phyloP scores from a whole-genome alignment of 108 stramenopile genomes.

The Skeletonema tropicum region DNA sequence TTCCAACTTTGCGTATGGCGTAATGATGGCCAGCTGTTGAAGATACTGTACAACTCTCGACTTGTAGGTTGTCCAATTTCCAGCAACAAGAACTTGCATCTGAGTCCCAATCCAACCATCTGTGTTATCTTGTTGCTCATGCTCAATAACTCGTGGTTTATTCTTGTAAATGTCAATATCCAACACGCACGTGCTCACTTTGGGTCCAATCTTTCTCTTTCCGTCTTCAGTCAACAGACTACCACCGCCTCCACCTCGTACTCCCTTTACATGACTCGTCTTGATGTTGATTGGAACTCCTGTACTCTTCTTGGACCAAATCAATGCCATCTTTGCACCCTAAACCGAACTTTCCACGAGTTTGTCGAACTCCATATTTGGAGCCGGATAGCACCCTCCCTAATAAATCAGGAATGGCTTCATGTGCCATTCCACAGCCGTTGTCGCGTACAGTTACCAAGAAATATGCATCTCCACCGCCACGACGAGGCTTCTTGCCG shows the following conservation, averaged over 20 bases:
- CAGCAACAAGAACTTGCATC: conserved; percentile 86
- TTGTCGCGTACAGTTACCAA: conserved; percentile 88
- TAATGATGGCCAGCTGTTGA: conserved; percentile 96
- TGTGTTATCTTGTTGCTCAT: conserved; percentile 70
- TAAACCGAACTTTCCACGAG: conserved; percentile 97
- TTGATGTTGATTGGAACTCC: conserved; percentile 88
- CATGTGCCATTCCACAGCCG: conserved; percentile 96
- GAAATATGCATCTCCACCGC: conserved; percentile 78
- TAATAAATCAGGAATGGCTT: conserved; percentile 89
- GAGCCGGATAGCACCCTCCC: conserved; percentile 92
- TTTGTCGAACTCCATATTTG: conserved; percentile 96
- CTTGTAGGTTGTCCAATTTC: conserved; percentile 93
- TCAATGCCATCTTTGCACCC: conserved; percentile 98
- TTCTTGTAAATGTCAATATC: conserved; percentile 97
- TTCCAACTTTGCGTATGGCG: conserved; percentile 89
- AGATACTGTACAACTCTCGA: conserved; percentile 90
- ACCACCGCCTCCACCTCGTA: conserved; percentile 18
- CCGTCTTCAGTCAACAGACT: conserved; percentile 35
- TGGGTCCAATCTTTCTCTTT: conserved; percentile 36
- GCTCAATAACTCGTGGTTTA: conserved; percentile 77
- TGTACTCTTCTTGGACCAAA: conserved; percentile 95
- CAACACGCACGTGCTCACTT: conserved; percentile 77
- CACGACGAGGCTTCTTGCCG: conserved; percentile 7
- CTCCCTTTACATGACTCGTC: conserved; percentile 54
- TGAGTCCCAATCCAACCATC: conserved; percentile 86